These are phyloP conservation scores for Misopates orontium DNA, from an alignment of 257 asterid species.

Conservation along the genomic window DNA sequence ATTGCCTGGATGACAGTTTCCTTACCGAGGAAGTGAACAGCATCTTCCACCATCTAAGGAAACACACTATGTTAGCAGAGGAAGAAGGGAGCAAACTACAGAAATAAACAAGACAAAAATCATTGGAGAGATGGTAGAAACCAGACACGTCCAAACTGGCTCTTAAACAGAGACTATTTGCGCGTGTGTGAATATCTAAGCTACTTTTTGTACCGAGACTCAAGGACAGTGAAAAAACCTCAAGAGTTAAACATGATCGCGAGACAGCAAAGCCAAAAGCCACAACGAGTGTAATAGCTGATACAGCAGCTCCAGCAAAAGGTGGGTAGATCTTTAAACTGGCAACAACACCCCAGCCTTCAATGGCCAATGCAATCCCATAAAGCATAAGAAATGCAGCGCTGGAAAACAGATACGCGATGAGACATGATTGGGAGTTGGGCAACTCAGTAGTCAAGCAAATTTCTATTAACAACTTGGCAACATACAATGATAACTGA, in stretches of 20 bases:
- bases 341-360: slow-evolving; percentile 99
- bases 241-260: slow-evolving; percentile 93
- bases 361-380: slow-evolving; percentile 90
- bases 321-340: slow-evolving; percentile 97
- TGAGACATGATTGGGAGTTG: slow-evolving; percentile 17
- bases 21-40: slow-evolving; percentile 94
- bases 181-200: neutral
- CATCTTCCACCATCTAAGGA: slow-evolving; percentile 96
- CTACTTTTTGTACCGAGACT: slow-evolving; percentile 2
- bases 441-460: slow-evolving; percentile 11
- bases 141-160: slow-evolving; percentile 23
- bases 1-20: slow-evolving; percentile 92
- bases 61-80: slow-evolving; percentile 21
- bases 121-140: neutral
- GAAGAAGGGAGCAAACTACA: slow-evolving; percentile 8
- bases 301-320: slow-evolving; percentile 98
- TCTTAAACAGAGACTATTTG: slow-evolving; percentile 12
- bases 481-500: neutral
- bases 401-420: slow-evolving; percentile 39
- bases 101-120: slow-evolving; percentile 6
- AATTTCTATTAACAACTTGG: slow-evolving; percentile 1
- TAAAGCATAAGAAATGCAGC: slow-evolving; percentile 97
- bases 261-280: slow-evolving; percentile 99
- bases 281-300: slow-evolving; percentile 95
- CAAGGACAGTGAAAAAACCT: slow-evolving; percentile 55